phyloP scores from a whole-genome alignment of 2,329 filamentous ascomycete genomes.

The Pseudopithomyces chartarum region DNA sequence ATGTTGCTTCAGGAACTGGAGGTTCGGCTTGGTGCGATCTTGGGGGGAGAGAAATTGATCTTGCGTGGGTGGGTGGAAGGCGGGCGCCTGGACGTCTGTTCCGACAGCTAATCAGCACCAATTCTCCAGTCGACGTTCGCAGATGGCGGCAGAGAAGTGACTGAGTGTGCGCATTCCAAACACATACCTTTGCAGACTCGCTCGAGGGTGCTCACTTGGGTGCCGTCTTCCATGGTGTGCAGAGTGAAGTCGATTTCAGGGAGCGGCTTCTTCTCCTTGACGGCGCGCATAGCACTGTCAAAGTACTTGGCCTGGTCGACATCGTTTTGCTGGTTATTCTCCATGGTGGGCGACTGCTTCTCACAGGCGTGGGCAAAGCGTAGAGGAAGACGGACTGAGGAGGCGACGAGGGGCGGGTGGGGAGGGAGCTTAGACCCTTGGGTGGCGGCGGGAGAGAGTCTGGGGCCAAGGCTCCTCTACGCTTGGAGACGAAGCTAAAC shows the following conservation, averaged over 20 bases:
- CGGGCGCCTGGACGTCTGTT: constrained; percentile 94
- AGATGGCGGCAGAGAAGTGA: too few species aligned
- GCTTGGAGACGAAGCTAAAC: constrained; percentile 18
- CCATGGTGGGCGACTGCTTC: constrained; percentile 39
- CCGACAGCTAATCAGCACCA: constrained; percentile 30
- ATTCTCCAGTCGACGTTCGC: constrained; percentile 14
- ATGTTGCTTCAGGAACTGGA: constrained; percentile 95
- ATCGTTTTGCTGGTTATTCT: constrained; percentile 35
- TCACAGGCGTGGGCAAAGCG: constrained; percentile 22
- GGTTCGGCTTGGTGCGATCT: constrained; percentile 85
- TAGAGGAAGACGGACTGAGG: constrained; percentile 23
- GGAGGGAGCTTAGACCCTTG: constrained; percentile 34
- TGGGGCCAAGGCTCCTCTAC: constrained; percentile 35
- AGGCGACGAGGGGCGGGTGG: constrained; percentile 39
- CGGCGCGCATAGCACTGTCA: constrained; percentile 89
- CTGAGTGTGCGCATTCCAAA: background rate
- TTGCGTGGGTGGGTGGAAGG: constrained; percentile 88
- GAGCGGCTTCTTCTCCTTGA: constrained; percentile 91
- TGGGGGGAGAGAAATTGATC: constrained; percentile 92
- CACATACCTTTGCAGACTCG: constrained; percentile 93
- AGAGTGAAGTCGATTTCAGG: constrained; percentile 99
- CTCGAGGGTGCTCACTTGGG: constrained; percentile 92
- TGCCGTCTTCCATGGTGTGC: constrained; percentile 97
- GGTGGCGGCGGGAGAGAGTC: constrained; percentile 37
- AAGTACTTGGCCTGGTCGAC: constrained; percentile 56